Conservation (phyloP, 225 moss, liverwort and hornwort species). For the Pseudoscleropodium purum region DNA sequence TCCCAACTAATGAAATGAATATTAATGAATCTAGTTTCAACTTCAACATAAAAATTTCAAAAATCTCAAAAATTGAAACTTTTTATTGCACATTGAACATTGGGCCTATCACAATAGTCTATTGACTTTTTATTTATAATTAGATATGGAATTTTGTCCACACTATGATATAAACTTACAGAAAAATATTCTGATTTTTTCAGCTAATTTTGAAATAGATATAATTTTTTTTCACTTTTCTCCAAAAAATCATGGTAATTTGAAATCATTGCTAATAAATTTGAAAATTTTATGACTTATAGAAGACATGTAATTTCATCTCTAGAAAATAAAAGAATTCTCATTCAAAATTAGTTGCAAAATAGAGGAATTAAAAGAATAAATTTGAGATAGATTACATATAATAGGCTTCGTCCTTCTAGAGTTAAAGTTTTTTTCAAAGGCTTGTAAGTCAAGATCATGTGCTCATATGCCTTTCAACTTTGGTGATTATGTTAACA, state of each 20-base stretch:
- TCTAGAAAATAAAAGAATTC: not conserved
- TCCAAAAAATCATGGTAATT: not conserved
- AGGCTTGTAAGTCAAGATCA: too few species aligned
- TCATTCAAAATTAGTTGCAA: not conserved
- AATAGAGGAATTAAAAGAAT: not conserved
- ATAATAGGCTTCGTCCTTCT: too few species aligned
- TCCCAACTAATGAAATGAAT: not conserved
- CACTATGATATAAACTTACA: not conserved
- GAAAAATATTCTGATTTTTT: fast-evolving
- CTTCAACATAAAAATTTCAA: not conserved
- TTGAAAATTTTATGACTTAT: not conserved
- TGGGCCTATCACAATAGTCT: not conserved
- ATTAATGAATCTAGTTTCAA: not conserved
- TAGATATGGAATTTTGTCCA: not conserved
- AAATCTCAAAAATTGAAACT: not conserved
- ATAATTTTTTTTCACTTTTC: not conserved
- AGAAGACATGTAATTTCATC: not conserved
- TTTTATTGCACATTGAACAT: not conserved
- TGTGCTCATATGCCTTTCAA: not conserved
- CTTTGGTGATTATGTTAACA: not conserved
- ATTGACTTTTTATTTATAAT: not conserved
- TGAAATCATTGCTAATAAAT: not conserved
- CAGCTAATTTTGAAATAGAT: not conserved
- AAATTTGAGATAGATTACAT: not conserved
- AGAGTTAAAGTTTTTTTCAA: too few species aligned